Conservation (phyloP, 2,329 filamentous ascomycete species). For the Rutstroemia sp. region DNA sequence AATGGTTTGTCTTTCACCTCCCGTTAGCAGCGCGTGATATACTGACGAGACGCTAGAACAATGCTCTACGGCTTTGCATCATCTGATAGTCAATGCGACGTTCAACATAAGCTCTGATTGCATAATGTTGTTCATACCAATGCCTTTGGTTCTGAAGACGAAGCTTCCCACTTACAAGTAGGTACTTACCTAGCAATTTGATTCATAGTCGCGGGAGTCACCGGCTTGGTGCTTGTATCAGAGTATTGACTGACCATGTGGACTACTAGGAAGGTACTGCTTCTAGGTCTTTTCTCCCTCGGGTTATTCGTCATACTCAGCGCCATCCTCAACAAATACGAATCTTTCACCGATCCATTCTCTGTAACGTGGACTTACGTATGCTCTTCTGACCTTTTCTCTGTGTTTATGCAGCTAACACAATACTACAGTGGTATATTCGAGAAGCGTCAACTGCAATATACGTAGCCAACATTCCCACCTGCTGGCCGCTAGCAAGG, state of each 20-base stretch:
- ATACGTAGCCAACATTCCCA: conserved; percentile 45
- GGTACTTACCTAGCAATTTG: conserved; percentile 22
- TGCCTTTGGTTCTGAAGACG: conserved; percentile 40
- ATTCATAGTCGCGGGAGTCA: conserved; percentile 31
- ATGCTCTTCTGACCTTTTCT: conserved; percentile 9
- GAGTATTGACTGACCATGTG: not conserved
- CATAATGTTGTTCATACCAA: conserved; percentile 50
- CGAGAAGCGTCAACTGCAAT: conserved; percentile 46
- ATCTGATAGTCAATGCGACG: conserved; percentile 49
- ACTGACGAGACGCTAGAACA: conserved; percentile 34
- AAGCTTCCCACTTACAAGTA: conserved; percentile 33
- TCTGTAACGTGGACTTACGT: conserved; percentile 23
- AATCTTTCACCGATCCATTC: conserved; percentile 34
- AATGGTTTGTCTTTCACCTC: conserved; percentile 33
- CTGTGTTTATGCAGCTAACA: not conserved
- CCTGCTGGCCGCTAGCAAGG: conserved; percentile 38
- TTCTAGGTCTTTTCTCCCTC: conserved; percentile 40
- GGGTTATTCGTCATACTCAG: conserved; percentile 44
- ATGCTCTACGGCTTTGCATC: conserved; percentile 49
- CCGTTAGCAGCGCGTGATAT: not conserved
- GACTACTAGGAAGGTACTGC: conserved; percentile 42
- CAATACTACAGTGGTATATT: conserved; percentile 39
- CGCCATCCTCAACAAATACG: conserved; percentile 42
- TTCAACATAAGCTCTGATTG: conserved; percentile 55
- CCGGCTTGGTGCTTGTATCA: not conserved